Conservation (phyloP, 176 grass and related monocot genomes). For the Cenchrus fungigraminus region DNA sequence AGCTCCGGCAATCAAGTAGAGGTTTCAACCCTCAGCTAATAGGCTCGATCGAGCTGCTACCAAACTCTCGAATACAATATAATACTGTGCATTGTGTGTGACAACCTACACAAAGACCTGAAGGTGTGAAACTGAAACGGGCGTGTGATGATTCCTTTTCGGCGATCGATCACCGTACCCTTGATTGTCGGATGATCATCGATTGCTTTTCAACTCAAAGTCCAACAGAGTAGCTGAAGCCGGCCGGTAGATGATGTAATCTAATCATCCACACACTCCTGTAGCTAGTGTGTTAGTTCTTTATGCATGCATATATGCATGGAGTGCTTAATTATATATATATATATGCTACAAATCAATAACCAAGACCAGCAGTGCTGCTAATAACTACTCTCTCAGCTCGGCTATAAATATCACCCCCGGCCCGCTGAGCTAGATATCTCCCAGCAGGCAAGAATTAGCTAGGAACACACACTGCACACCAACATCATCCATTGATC, state of each 20-base stretch:
- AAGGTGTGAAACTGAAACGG: not conserved
- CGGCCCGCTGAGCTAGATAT: too few species aligned
- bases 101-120: too few species aligned
- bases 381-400: not conserved
- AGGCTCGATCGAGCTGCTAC: too few species aligned
- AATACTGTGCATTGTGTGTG: too few species aligned
- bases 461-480: too few species aligned
- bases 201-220: constrained; percentile 10
- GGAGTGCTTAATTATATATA: too few species aligned
- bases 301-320: too few species aligned
- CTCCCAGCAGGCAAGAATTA: too few species aligned
- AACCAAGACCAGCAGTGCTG: not conserved
- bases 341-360: not conserved
- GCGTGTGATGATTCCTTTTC: not conserved
- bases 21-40: not conserved
- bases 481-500: not conserved
- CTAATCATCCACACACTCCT: not conserved
- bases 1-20: not conserved
- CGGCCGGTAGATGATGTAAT: not conserved
- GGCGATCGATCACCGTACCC: not conserved
- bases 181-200: constrained; percentile 2
- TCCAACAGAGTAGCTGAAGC: not conserved
- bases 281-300: too few species aligned
- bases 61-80: too few species aligned
- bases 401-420: not conserved